Evolutionary conservation across 352 stramenopile genomes (phyloP).

Genomic region (Aphanomyces euteiches): DNA sequence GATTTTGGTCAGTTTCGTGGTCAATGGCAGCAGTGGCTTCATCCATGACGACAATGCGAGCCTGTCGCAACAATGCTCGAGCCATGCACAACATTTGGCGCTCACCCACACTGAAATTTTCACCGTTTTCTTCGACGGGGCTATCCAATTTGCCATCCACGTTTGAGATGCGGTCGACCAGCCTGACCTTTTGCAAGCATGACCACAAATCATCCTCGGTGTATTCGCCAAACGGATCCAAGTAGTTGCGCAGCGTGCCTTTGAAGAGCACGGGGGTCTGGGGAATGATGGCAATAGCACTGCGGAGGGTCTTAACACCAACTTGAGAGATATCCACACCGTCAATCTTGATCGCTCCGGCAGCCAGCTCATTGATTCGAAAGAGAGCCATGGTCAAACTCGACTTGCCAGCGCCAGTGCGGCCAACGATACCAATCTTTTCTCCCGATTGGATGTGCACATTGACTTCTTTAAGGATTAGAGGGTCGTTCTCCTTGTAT

Average conservation of each 20-base stretch:
- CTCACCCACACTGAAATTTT: constrained; percentile 56
- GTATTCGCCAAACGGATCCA: constrained; percentile 91
- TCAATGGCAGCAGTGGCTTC: constrained; percentile 41
- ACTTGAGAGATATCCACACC: constrained; percentile 51
- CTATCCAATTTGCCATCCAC: constrained; percentile 27
- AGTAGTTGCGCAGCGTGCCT: constrained; percentile 83
- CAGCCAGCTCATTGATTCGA: constrained; percentile 46
- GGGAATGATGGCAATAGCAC: constrained; percentile 51
- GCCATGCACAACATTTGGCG: constrained; percentile 76
- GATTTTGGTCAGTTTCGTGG: constrained; percentile 41
- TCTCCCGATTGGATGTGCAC: constrained; percentile 2
- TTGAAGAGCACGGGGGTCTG: constrained; percentile 88
- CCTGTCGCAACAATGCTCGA: constrained; percentile 33
- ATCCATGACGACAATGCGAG: constrained; percentile 73
- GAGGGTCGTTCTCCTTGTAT: constrained; percentile 24
- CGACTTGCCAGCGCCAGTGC: constrained; percentile 31
- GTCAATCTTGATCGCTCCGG: constrained; percentile 54
- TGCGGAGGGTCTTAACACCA: constrained; percentile 50
- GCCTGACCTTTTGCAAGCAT: constrained; percentile 71
- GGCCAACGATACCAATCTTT: constrained; percentile 31
- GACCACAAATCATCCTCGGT: constrained; percentile 85
- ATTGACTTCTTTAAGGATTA: constrained; percentile 25
- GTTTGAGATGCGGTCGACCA: constrained; percentile 40
- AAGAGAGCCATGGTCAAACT: constrained; percentile 31
- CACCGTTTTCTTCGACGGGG: constrained; percentile 14